Evolutionary conservation across 2,329 filamentous ascomycete genomes (phyloP), one percentile per base, ranked within the genome.

Genomic region (Fusarium sterilihyphosum): DNA sequence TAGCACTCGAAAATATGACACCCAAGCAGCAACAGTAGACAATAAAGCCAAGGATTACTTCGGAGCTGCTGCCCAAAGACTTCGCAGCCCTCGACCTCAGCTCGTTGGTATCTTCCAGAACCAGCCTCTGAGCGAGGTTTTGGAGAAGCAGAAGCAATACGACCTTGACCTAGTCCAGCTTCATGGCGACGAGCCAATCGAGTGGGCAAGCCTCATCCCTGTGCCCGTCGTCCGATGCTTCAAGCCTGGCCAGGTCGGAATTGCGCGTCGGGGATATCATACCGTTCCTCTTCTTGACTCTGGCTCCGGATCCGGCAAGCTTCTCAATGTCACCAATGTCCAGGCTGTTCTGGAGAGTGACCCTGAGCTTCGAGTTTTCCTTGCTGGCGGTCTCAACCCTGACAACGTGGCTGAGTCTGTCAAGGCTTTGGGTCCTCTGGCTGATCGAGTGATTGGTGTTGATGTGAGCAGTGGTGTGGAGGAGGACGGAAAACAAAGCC

Each of bases 391-490:
- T 0, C 81, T 99, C 63, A 91, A 91, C 69, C 91, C 94, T 3
- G 90, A 92, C 7, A 99, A 98, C 79, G 93, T 99, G 10, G 85
- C 85, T 3, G 86, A 90, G 10, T 88, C 90, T 13, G 85, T 99
- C 24, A 84, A 86, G 29, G 87, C 88, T 20, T 84, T 96, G 22
- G 92, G 91, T 1, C 85, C 88, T 12, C 81, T 90, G 16, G 86
- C 86, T 33, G 86, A 86, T 16, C 90, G 92, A 68, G 89, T 98
- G 18, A 85, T 95, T 40, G 95, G 92, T 5, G 93, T 99, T 8
- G 96, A 99, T 85, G 94, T 98, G 26, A 98, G 95, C 82, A 98
- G 94, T 79, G 97, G 97, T 2, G 95, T 99, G 6, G 96, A 98
- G 83, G 91, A 91, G 41, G 89, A 92, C 76, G 96, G 95, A 6